These are phyloP conservation scores for Ulmus americana DNA, from an alignment of 331 rosid species.

Conservation along the genomic window DNA sequence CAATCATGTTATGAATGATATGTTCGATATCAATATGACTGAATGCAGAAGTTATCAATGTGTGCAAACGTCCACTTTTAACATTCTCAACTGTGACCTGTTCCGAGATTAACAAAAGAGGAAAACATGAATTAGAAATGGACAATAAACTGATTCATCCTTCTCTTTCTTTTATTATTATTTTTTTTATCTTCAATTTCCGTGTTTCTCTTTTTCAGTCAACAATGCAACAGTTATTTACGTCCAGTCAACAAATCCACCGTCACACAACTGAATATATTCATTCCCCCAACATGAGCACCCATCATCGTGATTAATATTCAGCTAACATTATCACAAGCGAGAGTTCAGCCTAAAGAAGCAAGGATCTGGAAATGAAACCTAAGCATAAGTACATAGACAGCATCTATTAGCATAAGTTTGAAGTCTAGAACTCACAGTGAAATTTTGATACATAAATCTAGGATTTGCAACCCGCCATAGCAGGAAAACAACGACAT, in stretches of 20 bases:
- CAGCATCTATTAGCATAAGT: constrained; percentile 20
- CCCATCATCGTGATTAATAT: not conserved
- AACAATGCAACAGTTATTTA: not conserved
- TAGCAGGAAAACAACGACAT: constrained; percentile 51
- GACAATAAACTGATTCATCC: constrained; percentile 13
- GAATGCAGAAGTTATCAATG: constrained; percentile 82
- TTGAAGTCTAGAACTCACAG: constrained; percentile 45
- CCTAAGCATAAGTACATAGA: constrained; percentile 2
- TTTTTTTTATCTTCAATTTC: constrained; percentile 1
- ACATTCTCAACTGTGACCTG: constrained; percentile 72
- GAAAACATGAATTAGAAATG: constrained; percentile 21
- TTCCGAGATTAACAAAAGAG: constrained; percentile 27
- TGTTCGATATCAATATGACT: constrained; percentile 61
- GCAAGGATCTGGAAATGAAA: constrained; percentile 8
- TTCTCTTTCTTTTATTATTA: not conserved
- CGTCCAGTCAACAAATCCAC: not conserved
- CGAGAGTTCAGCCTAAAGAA: not conserved
- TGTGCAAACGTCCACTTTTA: constrained; percentile 66
- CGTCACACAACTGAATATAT: not conserved
- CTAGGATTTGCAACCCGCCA: constrained; percentile 48
- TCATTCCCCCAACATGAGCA: not conserved
- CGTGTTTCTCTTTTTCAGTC: not conserved
- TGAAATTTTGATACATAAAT: constrained; percentile 64
- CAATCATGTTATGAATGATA: constrained; percentile 67
- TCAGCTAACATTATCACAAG: constrained; percentile 9